These are phyloP conservation scores for Hyphodiscus sp. DNA, from an alignment of 2,329 filamentous ascomycete species.

Conservation along the genomic window DNA sequence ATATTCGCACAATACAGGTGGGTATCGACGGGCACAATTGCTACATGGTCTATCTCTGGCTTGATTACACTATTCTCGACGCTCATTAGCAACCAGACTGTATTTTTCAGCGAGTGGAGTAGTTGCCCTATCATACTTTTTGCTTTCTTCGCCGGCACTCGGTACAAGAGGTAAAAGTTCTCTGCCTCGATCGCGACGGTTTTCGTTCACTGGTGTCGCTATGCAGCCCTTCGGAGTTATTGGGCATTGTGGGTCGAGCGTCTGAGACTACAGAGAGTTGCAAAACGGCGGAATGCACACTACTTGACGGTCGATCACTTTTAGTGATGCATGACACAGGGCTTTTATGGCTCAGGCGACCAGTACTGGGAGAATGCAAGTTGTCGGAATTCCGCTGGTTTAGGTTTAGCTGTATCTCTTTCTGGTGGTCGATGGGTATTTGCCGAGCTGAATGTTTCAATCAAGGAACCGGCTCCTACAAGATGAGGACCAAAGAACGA, in stretches of 20 bases:
- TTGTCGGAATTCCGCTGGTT: conserved; percentile 4
- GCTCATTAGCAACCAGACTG: conserved; percentile 5
- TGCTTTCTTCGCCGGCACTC: conserved; percentile 22
- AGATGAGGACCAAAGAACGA: not conserved
- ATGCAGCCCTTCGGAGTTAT: conserved; percentile 17
- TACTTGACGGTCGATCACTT: conserved; percentile 2
- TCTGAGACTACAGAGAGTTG: not conserved
- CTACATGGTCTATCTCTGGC: conserved; percentile 22
- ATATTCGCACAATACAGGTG: conserved; percentile 22
- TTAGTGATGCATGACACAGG: conserved; percentile 9
- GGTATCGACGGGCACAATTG: conserved; percentile 22
- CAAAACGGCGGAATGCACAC: conserved; percentile 7
- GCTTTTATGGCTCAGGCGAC: conserved; percentile 3
- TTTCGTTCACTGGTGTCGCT: conserved; percentile 8
- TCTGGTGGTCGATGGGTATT: not conserved
- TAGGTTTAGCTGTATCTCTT: not conserved
- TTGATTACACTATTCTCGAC: conserved; percentile 20
- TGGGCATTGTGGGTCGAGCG: conserved; percentile 3
- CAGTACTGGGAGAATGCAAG: not conserved
- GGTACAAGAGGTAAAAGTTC: conserved; percentile 21
- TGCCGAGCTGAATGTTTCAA: not conserved
- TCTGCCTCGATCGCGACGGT: conserved; percentile 11
- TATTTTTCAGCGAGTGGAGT: not conserved
- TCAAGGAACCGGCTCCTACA: not conserved
- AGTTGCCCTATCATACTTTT: conserved; percentile 13